Conservation (phyloP, 176 grass and related monocot species). For the Oryza coarctata region DNA sequence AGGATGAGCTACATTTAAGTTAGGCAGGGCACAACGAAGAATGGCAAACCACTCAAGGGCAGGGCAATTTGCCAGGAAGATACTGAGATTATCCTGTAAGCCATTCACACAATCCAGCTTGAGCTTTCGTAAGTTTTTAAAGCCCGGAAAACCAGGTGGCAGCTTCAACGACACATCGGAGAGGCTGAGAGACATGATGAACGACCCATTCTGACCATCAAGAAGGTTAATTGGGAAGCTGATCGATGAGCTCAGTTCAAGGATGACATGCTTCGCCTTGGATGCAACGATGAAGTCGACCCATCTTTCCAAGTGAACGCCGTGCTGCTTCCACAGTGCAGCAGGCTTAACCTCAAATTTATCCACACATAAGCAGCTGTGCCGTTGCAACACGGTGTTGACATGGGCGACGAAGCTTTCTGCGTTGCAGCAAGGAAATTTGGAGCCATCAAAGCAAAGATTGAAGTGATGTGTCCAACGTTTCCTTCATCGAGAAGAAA, state of each 20-base stretch:
- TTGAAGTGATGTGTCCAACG: too few relatives aligned
- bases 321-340: neutral
- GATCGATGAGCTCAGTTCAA: neutral
- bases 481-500: too few relatives aligned
- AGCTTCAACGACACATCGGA: too few relatives aligned
- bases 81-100: neutral
- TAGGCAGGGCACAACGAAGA: neutral
- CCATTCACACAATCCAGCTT: neutral
- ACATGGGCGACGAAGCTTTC: constrained; percentile 6
- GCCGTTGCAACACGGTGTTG: neutral
- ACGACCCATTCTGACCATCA: constrained; percentile 1
- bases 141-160: neutral
- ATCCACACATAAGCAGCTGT: neutral
- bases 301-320: neutral
- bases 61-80: too few relatives aligned
- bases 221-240: neutral
- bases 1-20: neutral
- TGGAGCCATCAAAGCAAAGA: too few relatives aligned
- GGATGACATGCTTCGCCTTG: constrained; percentile 1
- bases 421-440: too few relatives aligned
- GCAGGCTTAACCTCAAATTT: neutral
- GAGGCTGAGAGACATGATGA: neutral
- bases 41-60: neutral
- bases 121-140: neutral
- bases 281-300: neutral